Base-by-base conservation (phyloP, 2,329 filamentous ascomycete genomes). In the Phoma herbarum region DNA sequence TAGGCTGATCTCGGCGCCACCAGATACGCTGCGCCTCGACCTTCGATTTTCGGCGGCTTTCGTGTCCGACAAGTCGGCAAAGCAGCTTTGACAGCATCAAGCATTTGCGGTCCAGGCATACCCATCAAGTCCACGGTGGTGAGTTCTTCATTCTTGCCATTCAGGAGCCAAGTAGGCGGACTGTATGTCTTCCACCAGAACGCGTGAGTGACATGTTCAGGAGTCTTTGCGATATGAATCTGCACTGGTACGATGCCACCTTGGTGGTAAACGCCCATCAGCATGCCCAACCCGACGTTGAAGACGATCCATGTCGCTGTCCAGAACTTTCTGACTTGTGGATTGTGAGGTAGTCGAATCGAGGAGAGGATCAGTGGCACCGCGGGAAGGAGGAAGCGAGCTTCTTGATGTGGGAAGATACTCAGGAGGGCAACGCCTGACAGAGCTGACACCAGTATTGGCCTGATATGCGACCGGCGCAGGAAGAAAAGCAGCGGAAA, bases 121-220 rank as follows among this genome's bases (percentile, higher is more conserved):
- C 90, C 89, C 87, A 92, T 93, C 20, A 93, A 80, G 69, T 93
- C 91, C 59, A 83, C 82, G 1, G 90, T 93, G 28, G 79, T 82
- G n/a, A 93, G 78, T 10, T 90, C 83, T 65, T 88, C 85, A 64
- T 90, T 92, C 75, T 90, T 90, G 52, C 89, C 88, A 64, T 92
- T 89, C 7, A 93, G 81, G 20, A 94, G 83, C 90, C 91, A 94
- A 33, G 90, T 88, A 0, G 91, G 91, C 18, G 91, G 91, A 73
- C 88, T 90, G 73, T 93, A 93, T 1, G 91, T 93, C 75, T 93
- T 93, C 91, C 91, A 94, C 91, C 91, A 94, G 49, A 91, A 82
- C 3, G 88, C 89, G 31, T 89, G 83, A 1, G 87, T 88, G 9
- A 90, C 86, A 62, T 90, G 66, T 20, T 74, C 88, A 4, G 86